Evolutionary conservation across 2,329 filamentous ascomycete species (phyloP).

Genomic region (Orbilia quercus): DNA sequence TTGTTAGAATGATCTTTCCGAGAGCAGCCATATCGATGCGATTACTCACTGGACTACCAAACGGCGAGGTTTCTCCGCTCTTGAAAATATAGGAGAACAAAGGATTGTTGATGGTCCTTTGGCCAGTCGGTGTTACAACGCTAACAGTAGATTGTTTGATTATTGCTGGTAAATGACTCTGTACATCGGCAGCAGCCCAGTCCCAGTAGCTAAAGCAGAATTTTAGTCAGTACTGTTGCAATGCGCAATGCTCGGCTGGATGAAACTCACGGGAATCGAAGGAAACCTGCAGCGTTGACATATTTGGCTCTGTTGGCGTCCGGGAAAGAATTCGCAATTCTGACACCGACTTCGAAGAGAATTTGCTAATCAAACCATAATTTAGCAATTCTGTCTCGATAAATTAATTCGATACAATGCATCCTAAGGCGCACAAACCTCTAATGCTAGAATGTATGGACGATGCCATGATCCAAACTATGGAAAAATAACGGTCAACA

Average conservation of each 20-base stretch:
- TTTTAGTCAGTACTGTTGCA: conserved; percentile 11
- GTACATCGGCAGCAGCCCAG: conserved; percentile 50
- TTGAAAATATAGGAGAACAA: conserved; percentile 7
- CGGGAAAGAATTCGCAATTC: conserved; percentile 53
- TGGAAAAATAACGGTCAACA: neutral
- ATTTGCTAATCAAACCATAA: conserved; percentile 48
- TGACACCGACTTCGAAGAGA: conserved; percentile 26
- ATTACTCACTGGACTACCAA: neutral
- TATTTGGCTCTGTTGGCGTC: conserved; percentile 54
- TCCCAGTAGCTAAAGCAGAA: conserved; percentile 57
- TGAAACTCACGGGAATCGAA: conserved; percentile 57
- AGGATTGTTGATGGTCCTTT: conserved; percentile 17
- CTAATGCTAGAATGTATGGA: conserved; percentile 59
- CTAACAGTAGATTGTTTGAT: conserved; percentile 32
- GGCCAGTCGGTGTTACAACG: conserved; percentile 36
- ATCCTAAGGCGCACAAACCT: conserved; percentile 58
- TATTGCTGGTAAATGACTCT: conserved; percentile 44
- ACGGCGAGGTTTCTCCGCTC: neutral
- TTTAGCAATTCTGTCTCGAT: no score
- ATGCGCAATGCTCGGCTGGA: neutral
- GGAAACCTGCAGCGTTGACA: conserved; percentile 46
- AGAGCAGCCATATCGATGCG: no score
- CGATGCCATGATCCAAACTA: conserved; percentile 60
- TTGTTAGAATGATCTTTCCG: neutral
- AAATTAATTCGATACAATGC: no score